Evolutionary conservation across 495 filamentous ascomycete species (phyloP), one percentile per base, ranked within the genome.

Genomic region (Copromyces sp.): DNA sequence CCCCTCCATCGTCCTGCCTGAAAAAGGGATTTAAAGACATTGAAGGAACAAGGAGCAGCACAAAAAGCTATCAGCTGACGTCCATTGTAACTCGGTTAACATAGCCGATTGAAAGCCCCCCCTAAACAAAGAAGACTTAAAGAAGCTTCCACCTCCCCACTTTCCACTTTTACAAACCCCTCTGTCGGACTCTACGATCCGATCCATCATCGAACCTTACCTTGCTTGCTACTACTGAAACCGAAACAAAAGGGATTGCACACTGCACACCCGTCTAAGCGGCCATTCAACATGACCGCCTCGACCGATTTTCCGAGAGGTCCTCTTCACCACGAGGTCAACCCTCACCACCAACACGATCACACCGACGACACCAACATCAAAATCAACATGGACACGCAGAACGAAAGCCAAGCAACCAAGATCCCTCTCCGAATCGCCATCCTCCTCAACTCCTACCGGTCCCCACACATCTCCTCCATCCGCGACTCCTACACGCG

Each of bases 371-470:
- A 32, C 24, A 69, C 1, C 24, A 39, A 47, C 35, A 24, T 38
- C 53, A 14, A 24, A 39, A 37, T n/a, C 70, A 40, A 29, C 20
- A 40, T 39, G n/a, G 24, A 24, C 24, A 24, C 24, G 24, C 24
- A 24, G 24, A 24, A 39, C 40, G 2, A 61, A 38, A 73, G 12
- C 29, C 2, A 59, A 38, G 1, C 17, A 41, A 47, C 4, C 45
- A 47, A 38, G 14, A 68, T 12, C 4, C 53, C 69, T 39, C 73
- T 75, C 38, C 69, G 70, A 71, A 82, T 86, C 74, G 84, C 83
- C 74, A 78, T 86, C 75, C 76, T 86, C 20, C 79, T 84, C 37
- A 85, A 86, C 77, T 82, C 80, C 44, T 84, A 80, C 76, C 77
- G 77, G 32, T 84, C 82, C 38, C 81, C 80, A 40, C 72, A 79